phyloP scores from a whole-genome alignment of 1,284 basidiomycete genomes.

The Kalmanozyma brasiliensis region DNA sequence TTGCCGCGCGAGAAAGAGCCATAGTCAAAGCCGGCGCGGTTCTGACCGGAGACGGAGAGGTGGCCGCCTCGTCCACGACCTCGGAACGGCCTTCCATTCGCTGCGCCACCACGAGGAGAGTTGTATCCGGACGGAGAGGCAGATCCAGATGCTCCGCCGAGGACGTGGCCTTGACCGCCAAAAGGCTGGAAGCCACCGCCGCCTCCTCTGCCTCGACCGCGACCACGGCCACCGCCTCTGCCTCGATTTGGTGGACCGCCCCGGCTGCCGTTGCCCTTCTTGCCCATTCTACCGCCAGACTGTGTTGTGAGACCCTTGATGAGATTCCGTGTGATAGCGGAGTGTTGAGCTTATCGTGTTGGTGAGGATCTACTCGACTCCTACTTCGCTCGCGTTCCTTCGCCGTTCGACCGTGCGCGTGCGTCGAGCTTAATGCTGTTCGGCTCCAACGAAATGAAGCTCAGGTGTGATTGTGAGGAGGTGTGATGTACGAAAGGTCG shows the following conservation, averaged over 20 bases:
- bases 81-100: constrained; percentile 18
- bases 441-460: background rate
- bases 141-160: constrained; percentile 12
- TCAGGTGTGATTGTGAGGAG: background rate
- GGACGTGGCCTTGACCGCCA: constrained; percentile 18
- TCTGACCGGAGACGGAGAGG: constrained; percentile 42
- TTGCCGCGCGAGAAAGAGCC: constrained; percentile 25
- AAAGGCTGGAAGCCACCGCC: constrained; percentile 33
- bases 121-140: constrained; percentile 15
- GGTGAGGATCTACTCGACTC: too few species aligned
- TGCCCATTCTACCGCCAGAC: constrained; percentile 22
- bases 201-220: constrained; percentile 19
- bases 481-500: too few species aligned
- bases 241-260: constrained; percentile 12
- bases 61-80: constrained; percentile 43
- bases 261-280: constrained; percentile 30
- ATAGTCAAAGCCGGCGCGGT: constrained; percentile 50
- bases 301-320: background rate
- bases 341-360: constrained; percentile 1
- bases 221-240: constrained; percentile 23
- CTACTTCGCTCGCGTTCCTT: background rate
- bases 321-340: background rate
- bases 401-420: constrained; percentile 3
- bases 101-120: constrained; percentile 32
- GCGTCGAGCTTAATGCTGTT: background rate